These are phyloP conservation scores for Penicillium sp. DNA, from an alignment of 2,329 filamentous ascomycete genomes.

Conservation along the genomic window DNA sequence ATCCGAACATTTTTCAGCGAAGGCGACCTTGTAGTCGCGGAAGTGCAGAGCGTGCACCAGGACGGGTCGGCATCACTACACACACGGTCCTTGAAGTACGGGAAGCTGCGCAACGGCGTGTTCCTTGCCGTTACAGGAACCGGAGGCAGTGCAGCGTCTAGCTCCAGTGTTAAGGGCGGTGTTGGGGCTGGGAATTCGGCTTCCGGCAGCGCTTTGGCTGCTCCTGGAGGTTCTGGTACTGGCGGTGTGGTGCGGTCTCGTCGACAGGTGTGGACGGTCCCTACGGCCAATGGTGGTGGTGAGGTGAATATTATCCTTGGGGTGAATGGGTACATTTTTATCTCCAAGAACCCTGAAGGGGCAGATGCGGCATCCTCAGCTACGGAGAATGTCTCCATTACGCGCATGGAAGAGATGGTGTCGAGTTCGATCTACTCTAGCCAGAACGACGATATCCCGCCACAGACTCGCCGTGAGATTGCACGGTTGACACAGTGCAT, in stretches of 20 bases:
- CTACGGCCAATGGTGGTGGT: slow-evolving; percentile 38
- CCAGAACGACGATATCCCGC: slow-evolving; percentile 77
- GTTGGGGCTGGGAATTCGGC: slow-evolving; percentile 45
- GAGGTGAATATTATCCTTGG: slow-evolving; percentile 79
- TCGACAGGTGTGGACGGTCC: slow-evolving; percentile 77
- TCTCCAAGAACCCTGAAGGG: slow-evolving; percentile 68
- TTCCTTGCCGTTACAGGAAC: slow-evolving; percentile 75
- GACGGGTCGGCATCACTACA: slow-evolving; percentile 83
- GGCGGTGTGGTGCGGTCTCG: slow-evolving; percentile 73
- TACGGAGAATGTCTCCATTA: slow-evolving; percentile 56
- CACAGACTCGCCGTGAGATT: slow-evolving; percentile 77
- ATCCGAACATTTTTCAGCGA: slow-evolving; percentile 96
- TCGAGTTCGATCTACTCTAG: slow-evolving; percentile 83
- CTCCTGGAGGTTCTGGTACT: slow-evolving; percentile 49
- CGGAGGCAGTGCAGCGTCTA: slow-evolving; percentile 56
- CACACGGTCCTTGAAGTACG: slow-evolving; percentile 83
- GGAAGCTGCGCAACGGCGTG: slow-evolving; percentile 85
- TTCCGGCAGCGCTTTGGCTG: slow-evolving; percentile 40
- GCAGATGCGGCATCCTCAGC: slow-evolving; percentile 35
- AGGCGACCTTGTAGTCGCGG: slow-evolving; percentile 84
- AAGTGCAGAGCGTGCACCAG: slow-evolving; percentile 80
- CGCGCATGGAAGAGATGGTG: slow-evolving; percentile 77
- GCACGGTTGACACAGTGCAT: slow-evolving; percentile 73
- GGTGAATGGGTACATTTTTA: slow-evolving; percentile 96
- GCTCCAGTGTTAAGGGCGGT: slow-evolving; percentile 27